Evolutionary conservation across 2,329 filamentous ascomycete species (phyloP).

Genomic region (Cordyceps tenuipes): DNA sequence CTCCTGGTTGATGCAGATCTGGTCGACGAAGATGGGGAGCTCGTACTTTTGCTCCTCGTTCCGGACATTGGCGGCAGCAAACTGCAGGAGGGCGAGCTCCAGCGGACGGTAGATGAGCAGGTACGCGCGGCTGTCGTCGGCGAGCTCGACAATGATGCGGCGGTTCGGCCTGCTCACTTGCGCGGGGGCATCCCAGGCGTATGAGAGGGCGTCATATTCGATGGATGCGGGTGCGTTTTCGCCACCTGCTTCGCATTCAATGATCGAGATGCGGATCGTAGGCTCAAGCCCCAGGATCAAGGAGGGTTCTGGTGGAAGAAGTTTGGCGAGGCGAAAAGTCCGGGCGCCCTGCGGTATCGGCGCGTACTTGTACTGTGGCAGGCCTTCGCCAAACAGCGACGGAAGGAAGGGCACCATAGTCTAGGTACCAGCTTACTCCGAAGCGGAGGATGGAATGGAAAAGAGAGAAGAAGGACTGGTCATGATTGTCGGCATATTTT

Average conservation of each 20-base stretch:
- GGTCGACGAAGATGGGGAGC: conserved; percentile 23
- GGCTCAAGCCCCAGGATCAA: conserved; percentile 16
- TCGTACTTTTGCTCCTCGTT: background rate
- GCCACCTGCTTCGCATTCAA: conserved; percentile 15
- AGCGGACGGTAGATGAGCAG: conserved; percentile 22
- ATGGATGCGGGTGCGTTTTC: background rate
- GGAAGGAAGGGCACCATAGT: background rate
- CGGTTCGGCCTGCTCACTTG: conserved; percentile 15
- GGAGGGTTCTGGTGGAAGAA: conserved; percentile 16
- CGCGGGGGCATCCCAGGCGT: conserved; percentile 20
- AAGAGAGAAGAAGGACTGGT: background rate
- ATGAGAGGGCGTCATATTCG: conserved; percentile 24
- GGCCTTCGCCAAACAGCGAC: background rate
- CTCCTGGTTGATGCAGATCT: conserved; percentile 25
- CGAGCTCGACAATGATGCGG: conserved; percentile 20
- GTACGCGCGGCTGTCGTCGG: conserved; percentile 1
- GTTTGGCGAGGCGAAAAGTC: conserved; percentile 20
- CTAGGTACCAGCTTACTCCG: background rate
- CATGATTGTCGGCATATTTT: background rate
- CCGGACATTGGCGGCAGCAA: conserved; percentile 8
- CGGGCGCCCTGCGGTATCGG: conserved; percentile 3
- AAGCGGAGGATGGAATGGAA: background rate
- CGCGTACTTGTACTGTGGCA: conserved; percentile 10
- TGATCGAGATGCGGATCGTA: conserved; percentile 21
- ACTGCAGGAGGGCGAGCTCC: conserved; percentile 21